Evolutionary conservation across 2,329 filamentous ascomycete genomes (phyloP).

Genomic region (Colletotrichum siamense): DNA sequence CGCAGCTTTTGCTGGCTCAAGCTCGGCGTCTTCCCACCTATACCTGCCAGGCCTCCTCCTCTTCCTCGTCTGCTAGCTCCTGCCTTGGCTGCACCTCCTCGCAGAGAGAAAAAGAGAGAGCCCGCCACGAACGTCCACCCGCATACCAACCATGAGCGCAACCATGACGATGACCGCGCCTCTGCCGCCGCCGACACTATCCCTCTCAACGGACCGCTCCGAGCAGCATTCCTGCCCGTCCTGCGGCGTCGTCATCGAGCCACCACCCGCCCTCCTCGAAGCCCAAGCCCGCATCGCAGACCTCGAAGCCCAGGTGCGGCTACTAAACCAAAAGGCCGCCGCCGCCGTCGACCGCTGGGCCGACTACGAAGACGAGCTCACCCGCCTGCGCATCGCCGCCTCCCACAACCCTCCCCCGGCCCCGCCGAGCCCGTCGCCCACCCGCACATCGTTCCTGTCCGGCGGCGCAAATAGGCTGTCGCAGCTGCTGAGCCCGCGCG

Average conservation of each 20-base stretch:
- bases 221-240: constrained; percentile 50
- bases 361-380: constrained; percentile 82
- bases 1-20: neutral
- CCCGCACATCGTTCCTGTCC: constrained; percentile 51
- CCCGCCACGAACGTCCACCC: neutral
- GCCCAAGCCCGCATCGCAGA: constrained; percentile 69
- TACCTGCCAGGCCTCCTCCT: neutral
- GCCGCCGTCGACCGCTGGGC: constrained; percentile 70
- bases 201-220: constrained; percentile 21
- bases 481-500: constrained; percentile 42
- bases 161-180: constrained; percentile 25
- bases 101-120: neutral
- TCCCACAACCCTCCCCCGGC: constrained; percentile 24
- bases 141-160: constrained; percentile 20
- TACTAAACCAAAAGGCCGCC: constrained; percentile 74
- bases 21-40: neutral
- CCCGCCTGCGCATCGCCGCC: constrained; percentile 52
- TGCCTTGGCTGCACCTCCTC: neutral
- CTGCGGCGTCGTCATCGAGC: constrained; percentile 50
- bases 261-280: constrained; percentile 50
- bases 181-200: constrained; percentile 21
- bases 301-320: constrained; percentile 72
- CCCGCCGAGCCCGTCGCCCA: constrained; percentile 34
- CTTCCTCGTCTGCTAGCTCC: neutral
- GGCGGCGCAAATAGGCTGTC: constrained; percentile 50